Evolutionary conservation across 2,329 filamentous ascomycete genomes (phyloP).

Genomic region (Talaromyces sp.): DNA sequence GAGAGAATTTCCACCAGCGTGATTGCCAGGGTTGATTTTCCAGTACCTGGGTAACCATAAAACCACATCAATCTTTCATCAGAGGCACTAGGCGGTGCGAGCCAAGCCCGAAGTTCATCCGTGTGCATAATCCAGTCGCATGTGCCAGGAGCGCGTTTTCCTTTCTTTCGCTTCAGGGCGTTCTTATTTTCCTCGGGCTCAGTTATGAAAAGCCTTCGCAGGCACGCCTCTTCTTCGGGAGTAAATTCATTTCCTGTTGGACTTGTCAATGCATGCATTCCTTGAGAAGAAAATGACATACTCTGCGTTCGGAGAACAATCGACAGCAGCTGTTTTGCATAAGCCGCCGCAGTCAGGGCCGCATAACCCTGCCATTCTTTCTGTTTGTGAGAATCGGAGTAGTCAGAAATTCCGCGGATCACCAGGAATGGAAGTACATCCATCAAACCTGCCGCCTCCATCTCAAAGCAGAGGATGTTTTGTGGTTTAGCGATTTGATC

Average conservation of each 20-base stretch:
- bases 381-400: slow-evolving; percentile 19
- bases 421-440: slow-evolving; percentile 15
- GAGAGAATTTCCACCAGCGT: not conserved
- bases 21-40: slow-evolving; percentile 19
- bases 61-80: slow-evolving; percentile 11
- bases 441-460: slow-evolving; percentile 14
- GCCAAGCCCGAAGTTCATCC: slow-evolving; percentile 19
- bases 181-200: slow-evolving; percentile 5
- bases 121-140: slow-evolving; percentile 20
- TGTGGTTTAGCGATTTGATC: slow-evolving; percentile 3
- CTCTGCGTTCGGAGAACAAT: not conserved
- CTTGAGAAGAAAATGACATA: not conserved
- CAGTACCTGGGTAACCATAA: slow-evolving; percentile 22
- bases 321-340: slow-evolving; percentile 7
- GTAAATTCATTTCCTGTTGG: no score
- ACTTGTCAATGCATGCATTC: no score
- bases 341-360: slow-evolving; percentile 15
- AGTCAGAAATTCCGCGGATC: slow-evolving; percentile 19
- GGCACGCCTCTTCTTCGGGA: not conserved
- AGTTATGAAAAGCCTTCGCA: not conserved
- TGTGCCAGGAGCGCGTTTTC: slow-evolving; percentile 5
- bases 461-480: slow-evolving; percentile 15
- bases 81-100: not conserved
- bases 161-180: not conserved
- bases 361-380: slow-evolving; percentile 19